Conservation (phyloP, 148 eudicot species). For the Nepenthes mirabilis region DNA sequence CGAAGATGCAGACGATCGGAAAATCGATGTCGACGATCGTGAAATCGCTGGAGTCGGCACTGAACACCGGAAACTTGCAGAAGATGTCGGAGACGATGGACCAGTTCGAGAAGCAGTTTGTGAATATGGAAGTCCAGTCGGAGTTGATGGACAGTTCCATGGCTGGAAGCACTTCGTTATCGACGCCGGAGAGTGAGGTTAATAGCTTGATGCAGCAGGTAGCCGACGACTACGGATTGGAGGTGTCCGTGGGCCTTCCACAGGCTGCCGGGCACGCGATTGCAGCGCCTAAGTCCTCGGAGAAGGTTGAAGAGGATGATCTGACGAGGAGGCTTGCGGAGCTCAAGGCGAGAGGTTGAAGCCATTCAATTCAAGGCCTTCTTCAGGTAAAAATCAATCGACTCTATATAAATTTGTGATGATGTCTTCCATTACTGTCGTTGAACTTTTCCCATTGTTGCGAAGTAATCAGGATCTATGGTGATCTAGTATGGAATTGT, state of each 20-base stretch:
- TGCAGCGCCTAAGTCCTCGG: conserved; percentile 12
- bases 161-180: conserved; percentile 44
- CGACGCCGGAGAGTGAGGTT: conserved; percentile 47
- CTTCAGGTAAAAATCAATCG: too few relatives aligned
- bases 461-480: too few relatives aligned
- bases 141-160: conserved; percentile 62
- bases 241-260: conserved; percentile 45
- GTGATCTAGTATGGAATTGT: too few relatives aligned
- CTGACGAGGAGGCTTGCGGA: conserved; percentile 43
- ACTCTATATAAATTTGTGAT: too few relatives aligned
- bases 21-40: too few relatives aligned
- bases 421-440: too few relatives aligned
- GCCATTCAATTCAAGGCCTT: background rate
- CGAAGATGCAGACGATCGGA: too few relatives aligned
- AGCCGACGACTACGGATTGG: conserved; percentile 50
- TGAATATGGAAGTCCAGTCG: conserved; percentile 55
- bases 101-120: conserved; percentile 44
- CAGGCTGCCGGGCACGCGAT: conserved; percentile 41
- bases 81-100: conserved; percentile 63
- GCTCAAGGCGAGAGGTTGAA: conserved; percentile 41
- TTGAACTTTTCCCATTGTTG: too few relatives aligned
- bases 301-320: conserved; percentile 49
- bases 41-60: conserved; percentile 14
- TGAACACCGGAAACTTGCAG: conserved; percentile 26
- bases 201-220: conserved; percentile 55